These are phyloP conservation scores for Vitis vinifera DNA, from an alignment of 164 flowering plant genomes.

Conservation along the genomic window ASM3070453v1 NC_081809.1:6113001-6113500, in stretches of 20 bases:
- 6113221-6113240: conserved; percentile 42
- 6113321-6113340: conserved; percentile 33
- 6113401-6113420: conserved; percentile 47
- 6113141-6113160: conserved; percentile 41
- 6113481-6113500: conserved; percentile 42
- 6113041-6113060: conserved; percentile 20
- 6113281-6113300: conserved; percentile 39
- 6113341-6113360: conserved; percentile 35
- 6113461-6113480: conserved; percentile 37
- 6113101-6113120: conserved; percentile 28
- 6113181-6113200: conserved; percentile 39
- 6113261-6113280: conserved; percentile 37
- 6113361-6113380: conserved; percentile 29
- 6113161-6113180: conserved; percentile 34
- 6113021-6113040: conserved; percentile 22
- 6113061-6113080: conserved; percentile 14
- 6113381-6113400: conserved; percentile 31
- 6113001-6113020: conserved; percentile 21
- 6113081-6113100: conserved; percentile 39
- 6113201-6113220: conserved; percentile 39
- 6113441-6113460: conserved; percentile 50
- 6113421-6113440: conserved; percentile 49
- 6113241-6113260: conserved; percentile 48
- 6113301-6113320: conserved; percentile 43
- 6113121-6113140: conserved; percentile 36